Conservation (phyloP, 2,329 filamentous ascomycete genomes). For the Nigrograna mackinnonii region DNA sequence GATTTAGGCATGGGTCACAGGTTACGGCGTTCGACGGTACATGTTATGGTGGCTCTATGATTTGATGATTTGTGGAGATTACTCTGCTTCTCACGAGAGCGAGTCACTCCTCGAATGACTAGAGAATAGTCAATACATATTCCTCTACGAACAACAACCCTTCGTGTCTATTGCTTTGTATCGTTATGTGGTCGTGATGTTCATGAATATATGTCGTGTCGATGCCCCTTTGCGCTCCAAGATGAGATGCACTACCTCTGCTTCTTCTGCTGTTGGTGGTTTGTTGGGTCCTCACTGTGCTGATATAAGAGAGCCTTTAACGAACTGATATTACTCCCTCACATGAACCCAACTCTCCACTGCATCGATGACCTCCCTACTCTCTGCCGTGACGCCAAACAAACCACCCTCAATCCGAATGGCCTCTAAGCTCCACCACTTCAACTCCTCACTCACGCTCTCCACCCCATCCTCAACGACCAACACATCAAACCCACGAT, state of each 20-base stretch:
- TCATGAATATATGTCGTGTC: too few species aligned
- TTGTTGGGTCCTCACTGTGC: too few species aligned
- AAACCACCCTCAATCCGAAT: slow-evolving; percentile 31
- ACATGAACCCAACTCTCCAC: slow-evolving; percentile 29
- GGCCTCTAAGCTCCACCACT: slow-evolving; percentile 30
- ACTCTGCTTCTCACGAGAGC: not conserved
- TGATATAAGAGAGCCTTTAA: too few species aligned
- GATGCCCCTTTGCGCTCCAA: too few species aligned
- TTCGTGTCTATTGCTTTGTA: too few species aligned
- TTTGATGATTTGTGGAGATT: slow-evolving; percentile 23
- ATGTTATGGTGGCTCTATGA: slow-evolving; percentile 25
- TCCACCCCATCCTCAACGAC: slow-evolving; percentile 54
- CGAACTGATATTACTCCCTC: too few species aligned
- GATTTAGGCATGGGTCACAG: slow-evolving; percentile 18
- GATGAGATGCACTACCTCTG: too few species aligned
- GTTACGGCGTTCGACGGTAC: slow-evolving; percentile 31
- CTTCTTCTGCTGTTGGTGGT: too few species aligned
- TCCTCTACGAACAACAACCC: too few species aligned
- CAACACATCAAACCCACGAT: slow-evolving; percentile 59
- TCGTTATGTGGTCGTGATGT: too few species aligned
- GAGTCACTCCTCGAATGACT: too few species aligned
- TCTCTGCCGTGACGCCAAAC: slow-evolving; percentile 27
- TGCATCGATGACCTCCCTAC: slow-evolving; percentile 23
- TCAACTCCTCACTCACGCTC: slow-evolving; percentile 30
- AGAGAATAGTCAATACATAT: too few species aligned